phyloP scores from a whole-genome alignment of 192 early-diverging fungal genomes.

The Backusella macrospora region DNA sequence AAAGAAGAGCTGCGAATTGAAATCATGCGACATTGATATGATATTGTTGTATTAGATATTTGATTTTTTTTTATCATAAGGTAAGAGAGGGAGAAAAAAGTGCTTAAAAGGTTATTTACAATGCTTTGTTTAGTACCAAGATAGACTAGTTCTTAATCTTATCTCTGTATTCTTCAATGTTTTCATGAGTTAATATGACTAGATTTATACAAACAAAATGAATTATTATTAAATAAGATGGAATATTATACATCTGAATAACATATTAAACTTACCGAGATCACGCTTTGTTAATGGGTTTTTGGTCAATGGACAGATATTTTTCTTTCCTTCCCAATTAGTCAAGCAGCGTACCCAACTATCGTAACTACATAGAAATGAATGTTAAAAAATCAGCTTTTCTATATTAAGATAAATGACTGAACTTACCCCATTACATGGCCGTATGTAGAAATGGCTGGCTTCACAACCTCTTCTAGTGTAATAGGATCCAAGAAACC shows the following conservation, averaged over 20 bases:
- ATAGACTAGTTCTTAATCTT: conserved; percentile 17
- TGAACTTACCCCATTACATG: conserved; percentile 79
- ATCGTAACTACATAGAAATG: conserved; percentile 48
- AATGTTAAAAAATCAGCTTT: conserved; percentile 7
- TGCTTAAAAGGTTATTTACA: conserved; percentile 7
- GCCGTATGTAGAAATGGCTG: conserved; percentile 94
- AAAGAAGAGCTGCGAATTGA: no score
- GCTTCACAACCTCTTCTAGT: conserved; percentile 84
- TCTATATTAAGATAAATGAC: not conserved
- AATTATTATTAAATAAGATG: not conserved
- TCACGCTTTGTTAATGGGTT: conserved; percentile 92
- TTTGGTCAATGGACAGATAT: conserved; percentile 94
- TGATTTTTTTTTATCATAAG: not conserved
- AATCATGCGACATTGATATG: no score
- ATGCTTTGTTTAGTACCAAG: not conserved
- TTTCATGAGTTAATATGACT: conserved; percentile 74
- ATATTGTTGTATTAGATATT: not conserved
- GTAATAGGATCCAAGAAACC: conserved; percentile 96
- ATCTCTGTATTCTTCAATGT: conserved; percentile 76
- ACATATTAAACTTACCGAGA: conserved; percentile 49
- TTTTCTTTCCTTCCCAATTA: conserved; percentile 76
- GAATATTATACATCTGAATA: not conserved
- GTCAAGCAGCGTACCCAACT: conserved; percentile 88
- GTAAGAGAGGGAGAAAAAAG: not conserved
- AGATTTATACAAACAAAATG: conserved; percentile 2